phyloP scores from a whole-genome alignment of 2,329 filamentous ascomycete species.

The Metarhizium album region DNA sequence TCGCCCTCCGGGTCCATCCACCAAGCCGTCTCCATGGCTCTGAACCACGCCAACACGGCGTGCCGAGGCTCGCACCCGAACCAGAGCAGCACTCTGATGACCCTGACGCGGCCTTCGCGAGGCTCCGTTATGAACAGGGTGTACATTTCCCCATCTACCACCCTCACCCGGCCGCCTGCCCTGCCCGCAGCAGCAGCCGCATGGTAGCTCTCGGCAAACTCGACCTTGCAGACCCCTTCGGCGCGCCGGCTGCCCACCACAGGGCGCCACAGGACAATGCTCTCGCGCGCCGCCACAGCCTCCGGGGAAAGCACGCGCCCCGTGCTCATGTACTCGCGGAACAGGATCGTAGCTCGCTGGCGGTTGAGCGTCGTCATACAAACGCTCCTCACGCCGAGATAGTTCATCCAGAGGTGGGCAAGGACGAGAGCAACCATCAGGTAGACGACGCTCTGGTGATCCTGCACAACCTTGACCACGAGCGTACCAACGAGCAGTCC shows the following conservation, averaged over 20 bases:
- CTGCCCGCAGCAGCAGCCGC: conserved; percentile 18
- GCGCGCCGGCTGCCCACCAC: conserved; percentile 18
- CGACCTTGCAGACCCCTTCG: conserved; percentile 24
- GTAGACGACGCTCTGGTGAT: conserved; percentile 60
- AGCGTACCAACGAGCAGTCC: conserved; percentile 79
- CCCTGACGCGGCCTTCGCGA: conserved; percentile 8
- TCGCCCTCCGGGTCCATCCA: conserved; percentile 15
- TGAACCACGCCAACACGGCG: conserved; percentile 26
- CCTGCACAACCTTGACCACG: conserved; percentile 66
- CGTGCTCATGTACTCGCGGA: conserved; percentile 43
- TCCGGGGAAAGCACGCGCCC: conserved; percentile 48
- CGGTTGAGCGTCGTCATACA: conserved; percentile 76
- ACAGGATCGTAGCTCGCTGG: conserved; percentile 72
- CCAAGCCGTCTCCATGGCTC: conserved; percentile 27
- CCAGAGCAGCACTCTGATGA: conserved; percentile 26
- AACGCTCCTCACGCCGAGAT: conserved; percentile 73
- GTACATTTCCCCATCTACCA: conserved; percentile 19
- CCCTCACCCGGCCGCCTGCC: conserved; percentile 11
- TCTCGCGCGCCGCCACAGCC: conserved; percentile 54
- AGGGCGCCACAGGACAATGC: conserved; percentile 42
- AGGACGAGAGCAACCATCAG: conserved; percentile 61
- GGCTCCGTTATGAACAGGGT: conserved; percentile 20
- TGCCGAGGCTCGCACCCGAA: conserved; percentile 18
- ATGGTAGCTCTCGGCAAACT: conserved; percentile 30
- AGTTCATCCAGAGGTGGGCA: conserved; percentile 75